Evolutionary conservation across 2,329 filamentous ascomycete genomes (phyloP), one percentile per base, ranked within the genome.

Genomic region (Pleurostoma richardsiae): DNA sequence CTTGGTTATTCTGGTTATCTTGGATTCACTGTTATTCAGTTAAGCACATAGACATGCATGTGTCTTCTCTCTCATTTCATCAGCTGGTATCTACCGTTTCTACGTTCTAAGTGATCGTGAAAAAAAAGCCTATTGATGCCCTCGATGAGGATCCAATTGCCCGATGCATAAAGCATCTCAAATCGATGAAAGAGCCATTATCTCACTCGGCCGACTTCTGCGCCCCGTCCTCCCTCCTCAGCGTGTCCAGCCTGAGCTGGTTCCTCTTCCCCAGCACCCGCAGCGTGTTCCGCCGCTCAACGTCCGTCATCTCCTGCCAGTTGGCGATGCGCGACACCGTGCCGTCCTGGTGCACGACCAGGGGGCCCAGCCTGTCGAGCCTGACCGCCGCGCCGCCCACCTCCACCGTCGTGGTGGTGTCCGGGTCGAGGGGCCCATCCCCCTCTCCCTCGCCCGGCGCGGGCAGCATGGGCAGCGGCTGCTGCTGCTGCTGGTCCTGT

Each of bases 311-410:
- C 53, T 82, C 70, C 6, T 69, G 72, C 86, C 86, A 91, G 63
- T 91, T 90, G 33, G 75, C 67, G 56, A 91, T 86, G 31, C 86
- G 76, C 47, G 82, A 82, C 54, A 90, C 64, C 6, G 83, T 83
- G 26, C 87, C 87, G 63, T 91, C 84, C 50, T 73, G 70, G 62
- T 89, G 86, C 46, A 90, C 82, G 1, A 91, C 85, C 56, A 90
- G 72, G 2, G 87, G 87, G 0, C 87, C 86, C 28, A 90, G 69
- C 50, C 80, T 75, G 58, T 88, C 84, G 6, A 90, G 75, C 43
- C 75, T 79, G 40, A 86, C 72, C 10, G 66, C 61, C 45, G 61
- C 60, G 43, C 68, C 68, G 54, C 63, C 62, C 28, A 69, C 62
- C 42, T 60, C 49, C 4, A 68, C 46, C 31, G 49, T 53, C 40